Percentiles rank a stretch among this genome's conserved stretches.
Evolutionary conservation across 257 asterid species (phyloP).

Genomic region (Fraxinus quadrangulata): DNA sequence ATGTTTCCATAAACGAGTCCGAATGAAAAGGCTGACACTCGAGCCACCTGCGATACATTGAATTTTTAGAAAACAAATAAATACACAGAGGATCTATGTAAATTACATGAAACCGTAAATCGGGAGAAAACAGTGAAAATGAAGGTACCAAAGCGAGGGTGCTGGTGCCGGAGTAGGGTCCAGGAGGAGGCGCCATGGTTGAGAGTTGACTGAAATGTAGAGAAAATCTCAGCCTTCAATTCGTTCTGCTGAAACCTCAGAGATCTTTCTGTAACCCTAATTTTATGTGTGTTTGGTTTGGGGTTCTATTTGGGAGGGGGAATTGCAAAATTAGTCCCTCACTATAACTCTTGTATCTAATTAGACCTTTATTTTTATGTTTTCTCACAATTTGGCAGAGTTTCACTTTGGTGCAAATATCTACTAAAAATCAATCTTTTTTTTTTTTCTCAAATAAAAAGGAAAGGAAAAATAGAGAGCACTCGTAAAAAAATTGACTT

Average conservation of each 20-base stretch:
- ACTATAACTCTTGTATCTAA: too few relatives aligned
- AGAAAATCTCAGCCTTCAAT: not conserved
- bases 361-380: too few relatives aligned
- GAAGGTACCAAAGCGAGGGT: not conserved
- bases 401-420: too few relatives aligned
- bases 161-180: not conserved
- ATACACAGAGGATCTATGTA: too few relatives aligned
- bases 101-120: too few relatives aligned
- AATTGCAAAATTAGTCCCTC: too few relatives aligned
- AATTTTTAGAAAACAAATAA: not conserved
- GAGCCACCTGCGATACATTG: slow-evolving; percentile 40
- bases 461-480: too few relatives aligned
- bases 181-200: not conserved
- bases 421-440: too few relatives aligned
- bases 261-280: not conserved
- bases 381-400: too few relatives aligned
- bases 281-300: not conserved
- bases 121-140: too few relatives aligned
- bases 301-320: not conserved
- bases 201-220: not conserved
- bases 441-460: too few relatives aligned
- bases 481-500: too few relatives aligned
- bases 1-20: slow-evolving; percentile 48
- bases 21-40: slow-evolving; percentile 44
- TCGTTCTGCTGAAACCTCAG: not conserved